A percentile compares a stretch with the other conserved stretches of the same genome.
phyloP scores from a whole-genome alignment of 176 grass and related monocot species.

The Themeda triandra region DNA sequence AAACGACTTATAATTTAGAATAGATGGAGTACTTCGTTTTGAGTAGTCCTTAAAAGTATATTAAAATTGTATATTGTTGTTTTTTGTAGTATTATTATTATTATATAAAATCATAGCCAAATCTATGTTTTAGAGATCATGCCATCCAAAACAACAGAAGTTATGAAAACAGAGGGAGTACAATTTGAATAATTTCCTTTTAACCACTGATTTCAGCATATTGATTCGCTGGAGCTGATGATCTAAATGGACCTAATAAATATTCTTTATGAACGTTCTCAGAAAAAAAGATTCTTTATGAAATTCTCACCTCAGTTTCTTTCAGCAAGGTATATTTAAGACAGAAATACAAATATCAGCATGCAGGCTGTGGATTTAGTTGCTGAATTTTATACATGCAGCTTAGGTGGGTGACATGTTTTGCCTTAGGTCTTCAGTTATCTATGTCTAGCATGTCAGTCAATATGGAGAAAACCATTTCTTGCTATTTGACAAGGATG shows the following conservation, averaged over 20 bases:
- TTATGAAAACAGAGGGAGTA: no score
- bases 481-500: not conserved
- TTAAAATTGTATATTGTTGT: not conserved
- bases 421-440: not conserved
- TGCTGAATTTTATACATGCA: not conserved
- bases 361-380: not conserved
- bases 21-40: not conserved
- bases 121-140: not conserved
- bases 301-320: not conserved
- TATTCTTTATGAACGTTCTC: not conserved
- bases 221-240: not conserved
- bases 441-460: conserved; percentile 1
- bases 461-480: not conserved
- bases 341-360: not conserved
- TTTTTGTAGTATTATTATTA: not conserved
- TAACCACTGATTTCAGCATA: not conserved
- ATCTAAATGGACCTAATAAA: not conserved
- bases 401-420: not conserved
- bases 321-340: not conserved
- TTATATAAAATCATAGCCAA: not conserved
- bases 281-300: not conserved
- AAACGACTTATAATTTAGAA: not conserved
- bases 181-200: not conserved
- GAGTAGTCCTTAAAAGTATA: not conserved
- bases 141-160: not conserved